Conservation (phyloP, 208 protist species). For the Naegleria lovaniensis region DNA sequence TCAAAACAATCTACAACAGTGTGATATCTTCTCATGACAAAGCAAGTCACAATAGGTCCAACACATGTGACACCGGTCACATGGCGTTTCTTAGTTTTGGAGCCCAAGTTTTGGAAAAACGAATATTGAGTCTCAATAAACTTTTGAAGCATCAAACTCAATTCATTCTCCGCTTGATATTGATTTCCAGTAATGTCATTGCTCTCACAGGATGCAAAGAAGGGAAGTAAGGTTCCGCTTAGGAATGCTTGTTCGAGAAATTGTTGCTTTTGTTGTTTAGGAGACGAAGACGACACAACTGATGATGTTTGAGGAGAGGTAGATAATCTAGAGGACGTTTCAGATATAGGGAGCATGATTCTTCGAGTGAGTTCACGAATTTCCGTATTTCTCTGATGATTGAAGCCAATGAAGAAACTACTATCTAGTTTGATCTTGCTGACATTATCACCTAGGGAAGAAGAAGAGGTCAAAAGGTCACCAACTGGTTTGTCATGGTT, state of each 20-base stretch:
- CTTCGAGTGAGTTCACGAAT: background rate
- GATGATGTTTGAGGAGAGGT: too few species aligned
- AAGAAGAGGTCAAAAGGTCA: too few species aligned
- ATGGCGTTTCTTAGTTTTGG: background rate
- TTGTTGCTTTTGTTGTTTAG: background rate
- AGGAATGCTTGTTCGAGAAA: background rate
- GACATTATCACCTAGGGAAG: too few species aligned
- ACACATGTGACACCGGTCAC: background rate
- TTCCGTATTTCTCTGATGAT: background rate
- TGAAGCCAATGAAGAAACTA: background rate
- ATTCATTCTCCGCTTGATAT: slow-evolving; percentile 23
- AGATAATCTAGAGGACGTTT: too few species aligned
- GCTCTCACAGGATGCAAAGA: background rate
- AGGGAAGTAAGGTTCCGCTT: background rate
- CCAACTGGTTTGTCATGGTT: too few species aligned
- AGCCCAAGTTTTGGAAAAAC: background rate
- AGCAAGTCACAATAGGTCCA: background rate
- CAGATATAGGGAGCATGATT: too few species aligned
- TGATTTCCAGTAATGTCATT: background rate
- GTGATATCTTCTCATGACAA: background rate
- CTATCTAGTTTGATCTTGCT: background rate
- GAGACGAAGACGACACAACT: background rate
- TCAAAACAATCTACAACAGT: background rate
- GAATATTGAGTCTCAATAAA: background rate
- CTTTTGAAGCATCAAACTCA: background rate